Percentiles rank a stretch among this genome's conserved stretches.
Evolutionary conservation across 2,329 filamentous ascomycete species (phyloP).

Genomic region (Colletotrichum sp.): DNA sequence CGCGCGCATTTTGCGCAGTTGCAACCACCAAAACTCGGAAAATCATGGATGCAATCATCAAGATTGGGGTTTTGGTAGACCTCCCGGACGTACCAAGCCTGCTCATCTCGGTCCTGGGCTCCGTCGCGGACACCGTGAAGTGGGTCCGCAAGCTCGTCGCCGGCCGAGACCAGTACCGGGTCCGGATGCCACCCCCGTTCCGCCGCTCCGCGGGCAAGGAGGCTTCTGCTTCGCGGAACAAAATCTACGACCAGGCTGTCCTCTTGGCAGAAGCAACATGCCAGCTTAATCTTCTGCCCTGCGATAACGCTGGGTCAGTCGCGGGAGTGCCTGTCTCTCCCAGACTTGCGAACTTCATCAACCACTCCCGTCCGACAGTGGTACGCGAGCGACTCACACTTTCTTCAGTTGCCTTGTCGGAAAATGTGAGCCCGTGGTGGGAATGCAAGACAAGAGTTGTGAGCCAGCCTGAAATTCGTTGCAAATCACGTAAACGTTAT

Average conservation of each 20-base stretch:
- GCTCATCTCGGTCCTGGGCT: not conserved
- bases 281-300: not conserved
- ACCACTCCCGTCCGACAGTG: not conserved
- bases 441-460: not conserved
- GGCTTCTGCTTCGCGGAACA: not conserved
- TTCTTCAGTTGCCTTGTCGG: not conserved
- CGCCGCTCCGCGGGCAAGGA: not conserved
- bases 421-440: rapidly evolving
- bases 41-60: not conserved
- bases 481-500: not conserved
- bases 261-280: not conserved
- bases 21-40: not conserved
- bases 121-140: not conserved
- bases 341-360: not conserved
- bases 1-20: not conserved
- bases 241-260: not conserved
- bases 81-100: not conserved
- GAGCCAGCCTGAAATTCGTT: not conserved
- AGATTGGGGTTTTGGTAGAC: not conserved
- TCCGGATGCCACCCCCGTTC: not conserved
- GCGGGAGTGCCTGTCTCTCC: rapidly evolving
- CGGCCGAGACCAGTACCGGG: not conserved
- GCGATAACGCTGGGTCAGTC: rapidly evolving
- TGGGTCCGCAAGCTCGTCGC: not conserved
- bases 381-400: not conserved